Base-by-base conservation (phyloP, 2,329 filamentous ascomycete genomes). In the Colletotrichum truncatum region DNA sequence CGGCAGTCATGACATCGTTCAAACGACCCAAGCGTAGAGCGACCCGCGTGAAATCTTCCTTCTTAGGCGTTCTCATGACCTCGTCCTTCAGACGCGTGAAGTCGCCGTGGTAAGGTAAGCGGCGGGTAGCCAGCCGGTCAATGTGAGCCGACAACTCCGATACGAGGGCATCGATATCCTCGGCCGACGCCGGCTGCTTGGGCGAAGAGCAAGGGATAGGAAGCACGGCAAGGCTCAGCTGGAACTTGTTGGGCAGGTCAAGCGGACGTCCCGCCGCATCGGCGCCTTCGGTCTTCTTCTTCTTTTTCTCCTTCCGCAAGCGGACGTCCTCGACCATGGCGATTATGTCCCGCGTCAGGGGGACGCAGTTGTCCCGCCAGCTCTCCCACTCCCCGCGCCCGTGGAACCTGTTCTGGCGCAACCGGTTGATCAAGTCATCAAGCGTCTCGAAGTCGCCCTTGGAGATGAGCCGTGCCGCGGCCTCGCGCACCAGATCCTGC, bases 91-190 rank as follows among this genome's bases (percentile, higher is more conserved):
- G 34, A 1, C 45, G 36, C 7, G 45, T 14, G 26, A 74, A 69
- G 21, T 73, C 70, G 0, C 54, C 39, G 32, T 75, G 73, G 18
- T 75, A 74, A 1, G 70, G 73, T 7, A 18, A 6, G 9, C 32
- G 63, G 1, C 68, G 67, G 1, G 7, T 32, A 1, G 53, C 65
- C 1, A 75, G 69, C 25, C 21, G 14, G 2, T 57, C 51, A 3
- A 72, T 55, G 2, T 70, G 56, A 1, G 21, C 32, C 9, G 67
- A 69, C 3, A 74, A 34, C 16, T 18, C 67, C 7, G 3, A 45
- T 18, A 30, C 25, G n/a, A 32, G 59, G 30, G 0, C 10, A 4
- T 41, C 39, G 9, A 43, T 9, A 10, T 63, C 59, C 8, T 28
- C 55, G 9, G 23, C 8, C 23, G 16, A n/a, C 9, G 12, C 26